Evolutionary conservation across 2,329 filamentous ascomycete species (phyloP).

Genomic region (Pyricularia grisea): DNA sequence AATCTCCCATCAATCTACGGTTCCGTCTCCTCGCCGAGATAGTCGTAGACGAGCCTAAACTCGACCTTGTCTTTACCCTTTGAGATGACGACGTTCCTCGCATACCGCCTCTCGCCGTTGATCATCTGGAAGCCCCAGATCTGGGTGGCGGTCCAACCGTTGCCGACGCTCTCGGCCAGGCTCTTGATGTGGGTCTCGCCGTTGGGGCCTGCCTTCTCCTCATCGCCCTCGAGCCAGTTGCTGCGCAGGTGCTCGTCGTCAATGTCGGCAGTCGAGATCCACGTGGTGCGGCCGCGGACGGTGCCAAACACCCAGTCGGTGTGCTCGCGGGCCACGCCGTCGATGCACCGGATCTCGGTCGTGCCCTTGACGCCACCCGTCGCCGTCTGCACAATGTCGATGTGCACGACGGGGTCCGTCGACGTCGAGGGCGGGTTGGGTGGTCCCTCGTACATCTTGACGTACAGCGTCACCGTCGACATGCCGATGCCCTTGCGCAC

Average conservation of each 20-base stretch:
- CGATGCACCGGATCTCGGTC: slow-evolving; percentile 43
- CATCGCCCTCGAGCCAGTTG: slow-evolving; percentile 50
- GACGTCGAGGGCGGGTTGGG: slow-evolving; percentile 29
- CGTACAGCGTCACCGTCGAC: slow-evolving; percentile 58
- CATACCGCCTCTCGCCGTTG: slow-evolving; percentile 41
- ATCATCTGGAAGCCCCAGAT: slow-evolving; percentile 51
- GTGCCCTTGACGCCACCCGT: slow-evolving; percentile 63
- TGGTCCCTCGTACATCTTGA: slow-evolving; percentile 43
- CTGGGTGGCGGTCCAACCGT: slow-evolving; percentile 47
- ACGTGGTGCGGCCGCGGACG: slow-evolving; percentile 51
- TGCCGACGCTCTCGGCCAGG: slow-evolving; percentile 42
- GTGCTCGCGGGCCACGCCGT: slow-evolving; percentile 50
- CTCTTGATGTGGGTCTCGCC: slow-evolving; percentile 58
- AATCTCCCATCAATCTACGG: slow-evolving; percentile 7
- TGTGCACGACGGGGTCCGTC: slow-evolving; percentile 35
- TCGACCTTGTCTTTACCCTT: slow-evolving; percentile 39
- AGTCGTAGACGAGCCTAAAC: slow-evolving; percentile 50
- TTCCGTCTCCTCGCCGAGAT: slow-evolving; percentile 14
- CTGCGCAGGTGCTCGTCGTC: slow-evolving; percentile 46
- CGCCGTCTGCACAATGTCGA: slow-evolving; percentile 63
- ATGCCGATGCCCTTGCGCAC: slow-evolving; percentile 61
- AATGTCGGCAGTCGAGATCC: slow-evolving; percentile 35
- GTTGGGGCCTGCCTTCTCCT: slow-evolving; percentile 39
- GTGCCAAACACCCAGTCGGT: slow-evolving; percentile 72
- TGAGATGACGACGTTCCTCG: slow-evolving; percentile 41